Percentiles rank a stretch among this genome's conserved stretches.
These are phyloP conservation scores for Tetrahymena elliotti DNA, from an alignment of 73 alveolate species.

Conservation along the genomic window DNA sequence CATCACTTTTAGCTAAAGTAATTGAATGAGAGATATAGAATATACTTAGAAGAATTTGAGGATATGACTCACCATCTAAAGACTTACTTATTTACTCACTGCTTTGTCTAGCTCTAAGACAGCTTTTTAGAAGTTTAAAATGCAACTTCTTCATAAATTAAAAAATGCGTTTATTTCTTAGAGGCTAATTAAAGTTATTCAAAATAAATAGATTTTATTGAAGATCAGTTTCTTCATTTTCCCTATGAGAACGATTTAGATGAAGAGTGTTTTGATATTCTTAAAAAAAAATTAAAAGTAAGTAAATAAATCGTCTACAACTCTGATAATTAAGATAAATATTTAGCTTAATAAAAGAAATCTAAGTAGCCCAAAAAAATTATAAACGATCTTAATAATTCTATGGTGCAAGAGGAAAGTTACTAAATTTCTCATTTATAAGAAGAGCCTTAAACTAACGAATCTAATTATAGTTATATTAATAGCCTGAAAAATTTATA, in stretches of 20 bases:
- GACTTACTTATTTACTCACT: neutral
- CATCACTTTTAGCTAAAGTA: neutral
- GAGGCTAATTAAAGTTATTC: neutral
- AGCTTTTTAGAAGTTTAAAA: neutral
- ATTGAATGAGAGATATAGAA: neutral
- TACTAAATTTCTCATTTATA: too few species aligned
- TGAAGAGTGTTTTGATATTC: neutral
- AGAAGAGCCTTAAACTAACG: too few species aligned
- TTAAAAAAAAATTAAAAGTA: neutral
- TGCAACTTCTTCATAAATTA: neutral
- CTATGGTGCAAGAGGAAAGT: neutral
- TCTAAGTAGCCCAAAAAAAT: neutral
- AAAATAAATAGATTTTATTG: neutral
- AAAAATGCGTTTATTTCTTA: neutral
- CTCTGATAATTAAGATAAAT: neutral
- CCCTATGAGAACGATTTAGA: neutral
- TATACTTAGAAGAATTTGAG: neutral
- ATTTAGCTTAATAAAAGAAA: neutral
- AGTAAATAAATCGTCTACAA: neutral
- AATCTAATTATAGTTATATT: neutral
- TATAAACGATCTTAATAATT: neutral
- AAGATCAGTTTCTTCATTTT: neutral
- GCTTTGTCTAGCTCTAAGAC: neutral
- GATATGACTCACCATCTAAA: neutral
- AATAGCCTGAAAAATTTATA: neutral